Percentiles rank a stretch among this genome's conserved stretches.
Conservation (phyloP, 176 grass and related monocot genomes). For the Typha latifolia region DNA sequence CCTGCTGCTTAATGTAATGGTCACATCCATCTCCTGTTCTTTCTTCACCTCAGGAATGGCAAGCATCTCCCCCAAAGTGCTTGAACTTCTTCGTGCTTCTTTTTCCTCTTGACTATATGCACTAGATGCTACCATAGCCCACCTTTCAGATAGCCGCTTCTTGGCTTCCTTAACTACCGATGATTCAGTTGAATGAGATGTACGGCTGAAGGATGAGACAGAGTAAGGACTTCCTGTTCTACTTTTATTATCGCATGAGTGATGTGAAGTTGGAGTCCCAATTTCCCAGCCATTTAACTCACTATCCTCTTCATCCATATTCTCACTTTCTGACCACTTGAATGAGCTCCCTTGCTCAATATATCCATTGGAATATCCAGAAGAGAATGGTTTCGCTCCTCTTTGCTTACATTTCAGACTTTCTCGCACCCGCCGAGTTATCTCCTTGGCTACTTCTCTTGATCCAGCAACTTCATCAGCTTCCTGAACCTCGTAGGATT, state of each 20-base stretch:
- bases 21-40: slow-evolving; percentile 28
- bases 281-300: slow-evolving; percentile 62
- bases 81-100: slow-evolving; percentile 33
- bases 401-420: slow-evolving; percentile 32
- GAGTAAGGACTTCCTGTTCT: slow-evolving; percentile 60
- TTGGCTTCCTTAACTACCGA: slow-evolving; percentile 74
- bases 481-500: slow-evolving; percentile 31
- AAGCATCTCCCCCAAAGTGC: slow-evolving; percentile 87
- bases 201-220: slow-evolving; percentile 49
- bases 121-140: slow-evolving; percentile 53
- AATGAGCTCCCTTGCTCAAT: slow-evolving; percentile 52
- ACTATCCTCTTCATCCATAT: slow-evolving; percentile 45
- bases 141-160: slow-evolving; percentile 78
- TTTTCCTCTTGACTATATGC: slow-evolving; percentile 40
- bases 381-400: slow-evolving; percentile 26
- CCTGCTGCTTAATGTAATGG: slow-evolving; percentile 12
- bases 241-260: slow-evolving; percentile 71
- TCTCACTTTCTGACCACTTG: slow-evolving; percentile 45
- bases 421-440: slow-evolving; percentile 54
- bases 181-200: slow-evolving; percentile 41
- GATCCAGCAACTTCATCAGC: slow-evolving; percentile 37
- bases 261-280: slow-evolving; percentile 52
- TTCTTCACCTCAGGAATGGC: slow-evolving; percentile 52
- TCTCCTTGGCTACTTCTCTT: slow-evolving; percentile 45
- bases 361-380: slow-evolving; percentile 33